A percentile compares a stretch with the other conserved stretches of the same genome.
Evolutionary conservation across 106 monocot genomes (phyloP).

Genomic region (Agapanthus africanus): DNA sequence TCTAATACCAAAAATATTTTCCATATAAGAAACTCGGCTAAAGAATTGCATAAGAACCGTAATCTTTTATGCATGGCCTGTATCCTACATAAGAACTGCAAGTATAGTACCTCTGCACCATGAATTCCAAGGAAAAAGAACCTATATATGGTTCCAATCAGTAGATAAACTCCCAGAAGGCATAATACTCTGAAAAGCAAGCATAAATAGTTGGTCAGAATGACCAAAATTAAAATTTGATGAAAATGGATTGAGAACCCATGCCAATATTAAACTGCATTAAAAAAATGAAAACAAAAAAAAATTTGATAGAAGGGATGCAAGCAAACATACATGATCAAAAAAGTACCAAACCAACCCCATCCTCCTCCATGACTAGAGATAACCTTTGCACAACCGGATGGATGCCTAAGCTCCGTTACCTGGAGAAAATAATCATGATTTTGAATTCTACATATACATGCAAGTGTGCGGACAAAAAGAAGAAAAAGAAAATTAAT

Average conservation of each 20-base stretch:
- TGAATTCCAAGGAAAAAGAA: constrained; percentile 79
- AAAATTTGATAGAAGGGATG: neutral
- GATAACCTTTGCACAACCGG: constrained; percentile 70
- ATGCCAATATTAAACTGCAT: neutral
- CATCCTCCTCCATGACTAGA: constrained; percentile 44
- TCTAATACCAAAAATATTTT: too few relatives aligned
- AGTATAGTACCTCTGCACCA: constrained; percentile 51
- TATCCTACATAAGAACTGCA: neutral
- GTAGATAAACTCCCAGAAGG: constrained; percentile 60
- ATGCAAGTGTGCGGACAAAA: neutral
- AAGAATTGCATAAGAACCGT: too few relatives aligned
- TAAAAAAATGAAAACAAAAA: neutral
- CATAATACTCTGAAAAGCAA: constrained; percentile 49
- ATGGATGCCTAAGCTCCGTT: constrained; percentile 69
- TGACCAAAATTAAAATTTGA: constrained; percentile 5
- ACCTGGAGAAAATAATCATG: constrained; percentile 34
- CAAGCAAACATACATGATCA: constrained; percentile 63
- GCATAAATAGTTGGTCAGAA: neutral
- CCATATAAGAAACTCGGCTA: too few relatives aligned
- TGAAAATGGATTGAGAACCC: neutral
- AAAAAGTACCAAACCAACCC: constrained; percentile 84
- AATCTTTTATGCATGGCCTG: too few relatives aligned
- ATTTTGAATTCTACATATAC: neutral
- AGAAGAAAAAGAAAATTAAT: neutral
- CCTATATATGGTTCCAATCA: constrained; percentile 65